Evolutionary conservation across 1,284 basidiomycete genomes (phyloP), one percentile per base, ranked within the genome.

Genomic region (Bjerkandera adusta): DNA sequence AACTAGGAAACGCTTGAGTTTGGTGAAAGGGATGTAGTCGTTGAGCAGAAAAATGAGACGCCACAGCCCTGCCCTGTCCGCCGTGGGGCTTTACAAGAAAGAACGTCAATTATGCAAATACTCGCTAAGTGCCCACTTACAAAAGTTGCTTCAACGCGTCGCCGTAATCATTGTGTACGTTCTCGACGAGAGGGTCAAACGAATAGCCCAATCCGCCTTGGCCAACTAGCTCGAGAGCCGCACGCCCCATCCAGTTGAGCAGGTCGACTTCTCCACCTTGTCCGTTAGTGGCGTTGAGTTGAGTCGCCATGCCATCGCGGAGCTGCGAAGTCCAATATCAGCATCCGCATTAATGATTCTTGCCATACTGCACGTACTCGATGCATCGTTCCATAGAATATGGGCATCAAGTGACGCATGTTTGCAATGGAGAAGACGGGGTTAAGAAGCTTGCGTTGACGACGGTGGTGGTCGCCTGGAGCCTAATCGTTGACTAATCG

Each of bases 221-320:
- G 5, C 64, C 61, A 37, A 66, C 53, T 25, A 58, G 51, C 45
- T 63, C 64, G 3, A 64, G 51, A 7, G 64, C 58, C 5, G 57
- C 51, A 15, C 59, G 55, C n/a, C 57, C 57, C 50, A 57, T 56
- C 59, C 62, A 64, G 3, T 43, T 36, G 21, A 54, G 45, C 13
- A 65, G 42, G 46, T 65, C 58, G 25, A 66, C 37, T 20, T 56
- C 58, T 32, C 51, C 40, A 8, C 32, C 16, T 33, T 10, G 36
- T 16, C 16, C 38, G 35, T 16, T 42, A n/a, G 45, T 49, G 45
- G 27, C 26, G 26, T 32, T 36, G 26, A 20, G 18, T 18, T 43
- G 30, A 7, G 7, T 22, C 3, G n/a, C 22, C 4, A 63, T 48
- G 6, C 52, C 52, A 15, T 46, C 50, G 12, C 46, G 40, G 5